Base-by-base conservation (phyloP, 106 monocot species). In the Agapanthus africanus region DNA sequence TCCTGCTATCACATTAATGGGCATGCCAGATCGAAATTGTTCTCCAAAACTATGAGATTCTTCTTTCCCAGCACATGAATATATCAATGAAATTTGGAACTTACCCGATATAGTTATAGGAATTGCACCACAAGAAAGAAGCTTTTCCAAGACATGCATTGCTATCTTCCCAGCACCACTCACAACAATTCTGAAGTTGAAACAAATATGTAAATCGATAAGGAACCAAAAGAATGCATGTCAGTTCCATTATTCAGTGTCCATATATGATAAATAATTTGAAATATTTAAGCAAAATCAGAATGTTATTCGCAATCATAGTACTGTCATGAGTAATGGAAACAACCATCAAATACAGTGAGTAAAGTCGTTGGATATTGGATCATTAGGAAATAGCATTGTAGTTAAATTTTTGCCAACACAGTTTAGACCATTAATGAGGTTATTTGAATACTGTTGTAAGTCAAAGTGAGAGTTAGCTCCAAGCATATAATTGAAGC, bases 161-260 rank as follows among this genome's bases (percentile, higher is more conserved):
- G 95, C 95, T 80, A 97, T 88, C 67, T 97, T 97, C 60, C 95
- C 95, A 76, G 91, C 77, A 82, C 95, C 95, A 79, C 95, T 97
- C 39, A 97, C 78, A 49, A 77, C 86, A 73, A 91, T 92, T 79
- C 95, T 97, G 77, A 23, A 69, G 37, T 72, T 57, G 36, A 63
- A 23, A 31, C 19, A 21, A 42, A 30, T 4, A 15, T 42, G 22
- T 44, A 27, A 44, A 41, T 16, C 3, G 16, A 19, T 33, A 66
- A 41, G 42, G 41, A 27, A 38, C 66, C 5, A 4, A 7, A 41
- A 27, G 25, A 66, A 66, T n/a, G 25, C 66, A 66, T 36, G 66
- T 10, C 42, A 44, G 16, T 16, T 44, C 16, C 42, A 44, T 11
- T 16, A 44, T 44, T 44, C 23, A 54, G 54, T 23, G 6, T 57